Evolutionary conservation across 768 basidiomycete species (phyloP).

Genomic region (Hygrophoropsis aurantiaca): DNA sequence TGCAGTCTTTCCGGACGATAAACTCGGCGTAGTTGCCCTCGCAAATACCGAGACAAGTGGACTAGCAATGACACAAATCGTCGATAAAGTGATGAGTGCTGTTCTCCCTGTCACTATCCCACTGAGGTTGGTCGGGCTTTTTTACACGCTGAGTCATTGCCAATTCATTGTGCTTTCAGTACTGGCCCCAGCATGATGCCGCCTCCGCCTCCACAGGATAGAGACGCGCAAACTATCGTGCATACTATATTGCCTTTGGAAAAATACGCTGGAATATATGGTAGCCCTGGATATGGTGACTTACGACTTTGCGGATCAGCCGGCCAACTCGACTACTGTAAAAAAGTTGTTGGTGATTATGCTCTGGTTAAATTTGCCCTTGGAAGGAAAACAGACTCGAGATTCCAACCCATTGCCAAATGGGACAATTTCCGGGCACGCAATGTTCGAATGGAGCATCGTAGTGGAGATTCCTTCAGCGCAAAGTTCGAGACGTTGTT

Average conservation of each 20-base stretch:
- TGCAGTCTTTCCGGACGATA: constrained; percentile 27
- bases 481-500: constrained; percentile 20
- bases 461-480: constrained; percentile 13
- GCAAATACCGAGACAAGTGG: constrained; percentile 15
- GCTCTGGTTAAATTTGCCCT: constrained; percentile 12
- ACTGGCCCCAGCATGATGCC: neutral
- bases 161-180: neutral
- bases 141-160: neutral
- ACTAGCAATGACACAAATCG: constrained; percentile 1
- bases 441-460: constrained; percentile 24
- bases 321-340: constrained; percentile 11
- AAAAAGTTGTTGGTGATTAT: constrained; percentile 20
- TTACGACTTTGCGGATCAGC: constrained; percentile 29
- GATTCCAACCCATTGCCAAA: constrained; percentile 15
- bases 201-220: no score
- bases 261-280: constrained; percentile 30
- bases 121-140: neutral
- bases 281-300: constrained; percentile 28
- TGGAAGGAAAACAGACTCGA: neutral
- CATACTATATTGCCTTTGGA: neutral
- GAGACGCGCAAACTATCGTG: neutral
- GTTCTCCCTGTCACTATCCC: neutral
- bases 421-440: constrained; percentile 28
- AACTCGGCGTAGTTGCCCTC: constrained; percentile 28
- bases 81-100: constrained; percentile 8